phyloP scores from a whole-genome alignment of 192 early-diverging fungal genomes.

The Coemansia guatemalensis region DNA sequence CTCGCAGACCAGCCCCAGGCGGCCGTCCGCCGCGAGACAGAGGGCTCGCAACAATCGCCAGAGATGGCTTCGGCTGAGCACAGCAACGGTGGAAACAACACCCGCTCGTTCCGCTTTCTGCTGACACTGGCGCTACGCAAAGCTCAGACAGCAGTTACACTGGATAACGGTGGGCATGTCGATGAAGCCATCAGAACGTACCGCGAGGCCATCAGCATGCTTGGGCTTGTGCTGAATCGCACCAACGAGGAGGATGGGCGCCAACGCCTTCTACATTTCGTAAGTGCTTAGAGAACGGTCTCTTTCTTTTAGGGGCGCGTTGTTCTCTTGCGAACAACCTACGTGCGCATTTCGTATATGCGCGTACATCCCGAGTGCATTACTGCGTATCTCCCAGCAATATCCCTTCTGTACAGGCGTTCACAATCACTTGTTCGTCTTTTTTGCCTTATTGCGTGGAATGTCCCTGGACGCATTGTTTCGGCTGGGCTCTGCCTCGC shows the following conservation, averaged over 20 bases:
- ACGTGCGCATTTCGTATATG: background rate
- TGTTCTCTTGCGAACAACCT: conserved; percentile 1
- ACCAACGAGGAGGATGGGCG: conserved; percentile 52
- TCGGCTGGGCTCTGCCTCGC: background rate
- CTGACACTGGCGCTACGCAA: conserved; percentile 54
- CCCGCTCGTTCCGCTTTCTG: conserved; percentile 56
- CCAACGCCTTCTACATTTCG: conserved; percentile 55
- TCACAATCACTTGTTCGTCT: conserved; percentile 5
- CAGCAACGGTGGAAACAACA: conserved; percentile 37
- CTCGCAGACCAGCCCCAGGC: conserved; percentile 4
- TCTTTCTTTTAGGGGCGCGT: background rate
- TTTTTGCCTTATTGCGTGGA: background rate
- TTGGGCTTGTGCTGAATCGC: conserved; percentile 52
- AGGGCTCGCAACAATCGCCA: conserved; percentile 1
- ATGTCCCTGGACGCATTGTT: conserved; percentile 2
- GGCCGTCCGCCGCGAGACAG: conserved; percentile 1
- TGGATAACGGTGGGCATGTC: conserved; percentile 53
- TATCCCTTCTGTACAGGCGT: conserved; percentile 4
- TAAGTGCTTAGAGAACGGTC: conserved; percentile 24
- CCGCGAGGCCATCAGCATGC: conserved; percentile 57
- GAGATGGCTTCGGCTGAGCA: conserved; percentile 10
- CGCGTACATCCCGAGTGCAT: conserved; percentile 2
- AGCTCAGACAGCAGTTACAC: conserved; percentile 53
- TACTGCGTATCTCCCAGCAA: conserved; percentile 7
- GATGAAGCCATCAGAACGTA: conserved; percentile 53